phyloP scores from a whole-genome alignment of 2,329 filamentous ascomycete genomes.

The Simplicillium sp. region DNA sequence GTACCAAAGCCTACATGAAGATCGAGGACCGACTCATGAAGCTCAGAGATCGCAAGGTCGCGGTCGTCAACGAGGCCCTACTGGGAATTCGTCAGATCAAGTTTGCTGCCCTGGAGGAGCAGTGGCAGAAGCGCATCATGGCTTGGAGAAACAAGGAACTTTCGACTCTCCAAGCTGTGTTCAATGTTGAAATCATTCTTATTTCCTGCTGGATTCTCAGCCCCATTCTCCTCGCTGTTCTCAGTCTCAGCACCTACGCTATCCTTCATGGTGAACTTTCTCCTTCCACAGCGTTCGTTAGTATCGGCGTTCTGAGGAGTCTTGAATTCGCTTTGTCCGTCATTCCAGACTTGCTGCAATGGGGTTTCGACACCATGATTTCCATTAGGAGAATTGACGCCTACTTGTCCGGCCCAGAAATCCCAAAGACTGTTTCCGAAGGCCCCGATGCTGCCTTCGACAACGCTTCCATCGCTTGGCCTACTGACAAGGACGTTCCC shows the following conservation, averaged over 20 bases:
- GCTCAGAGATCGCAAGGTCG: conserved; percentile 64
- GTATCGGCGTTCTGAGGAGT: conserved; percentile 64
- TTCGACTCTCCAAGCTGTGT: conserved; percentile 54
- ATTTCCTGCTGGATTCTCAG: conserved; percentile 63
- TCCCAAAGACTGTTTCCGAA: conserved; percentile 40
- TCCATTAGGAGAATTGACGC: conserved; percentile 62
- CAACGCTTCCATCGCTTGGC: conserved; percentile 64
- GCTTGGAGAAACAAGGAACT: conserved; percentile 58
- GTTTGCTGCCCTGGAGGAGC: conserved; percentile 64
- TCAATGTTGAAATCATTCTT: conserved; percentile 52
- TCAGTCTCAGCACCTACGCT: conserved; percentile 61
- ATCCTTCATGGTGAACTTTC: conserved; percentile 50
- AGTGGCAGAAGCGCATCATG: conserved; percentile 64
- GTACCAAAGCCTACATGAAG: conserved; percentile 53
- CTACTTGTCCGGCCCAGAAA: conserved; percentile 60
- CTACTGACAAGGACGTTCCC: conserved; percentile 50
- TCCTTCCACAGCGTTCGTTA: conserved; percentile 71
- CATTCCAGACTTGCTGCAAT: conserved; percentile 63
- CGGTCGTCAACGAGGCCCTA: conserved; percentile 65
- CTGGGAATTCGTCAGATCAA: conserved; percentile 80
- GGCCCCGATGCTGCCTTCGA: conserved; percentile 56
- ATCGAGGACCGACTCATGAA: conserved; percentile 67
- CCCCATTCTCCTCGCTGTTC: conserved; percentile 63
- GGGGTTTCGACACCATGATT: conserved; percentile 63
- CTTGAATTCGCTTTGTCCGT: conserved; percentile 63